phyloP scores from a whole-genome alignment of 805 yeast species.

The Debaryomyces maramus region DNA sequence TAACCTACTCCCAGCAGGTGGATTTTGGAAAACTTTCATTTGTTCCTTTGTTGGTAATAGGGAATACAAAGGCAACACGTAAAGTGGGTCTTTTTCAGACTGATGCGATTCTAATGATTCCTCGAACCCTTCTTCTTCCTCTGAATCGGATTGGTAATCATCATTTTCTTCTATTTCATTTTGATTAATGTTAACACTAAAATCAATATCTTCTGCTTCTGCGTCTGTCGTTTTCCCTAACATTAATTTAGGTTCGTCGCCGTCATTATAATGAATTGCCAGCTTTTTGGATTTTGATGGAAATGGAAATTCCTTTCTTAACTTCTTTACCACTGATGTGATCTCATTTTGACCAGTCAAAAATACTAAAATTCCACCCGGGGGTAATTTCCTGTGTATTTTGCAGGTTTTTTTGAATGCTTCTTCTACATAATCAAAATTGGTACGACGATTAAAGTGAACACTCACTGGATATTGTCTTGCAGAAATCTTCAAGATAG shows the following conservation, averaged over 20 bases:
- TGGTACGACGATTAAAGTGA: slow-evolving; percentile 83
- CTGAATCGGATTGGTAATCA: slow-evolving; percentile 53
- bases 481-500: slow-evolving; percentile 84
- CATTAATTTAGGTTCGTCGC: slow-evolving; percentile 44
- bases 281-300: slow-evolving; percentile 23
- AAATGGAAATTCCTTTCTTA: slow-evolving; percentile 69
- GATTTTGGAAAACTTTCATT: slow-evolving; percentile 83
- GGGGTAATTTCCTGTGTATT: slow-evolving; percentile 83
- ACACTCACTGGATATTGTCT: slow-evolving; percentile 92
- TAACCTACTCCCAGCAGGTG: slow-evolving; percentile 82
- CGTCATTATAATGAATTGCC: slow-evolving; percentile 25
- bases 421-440: slow-evolving; percentile 78
- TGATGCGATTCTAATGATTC: slow-evolving; percentile 73
- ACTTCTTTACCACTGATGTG: slow-evolving; percentile 64
- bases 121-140: slow-evolving; percentile 65
- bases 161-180: slow-evolving; percentile 41
- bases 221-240: slow-evolving; percentile 61
- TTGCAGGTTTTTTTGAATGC: slow-evolving; percentile 82
- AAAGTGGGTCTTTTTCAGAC: slow-evolving; percentile 72
- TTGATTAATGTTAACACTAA: slow-evolving; percentile 48
- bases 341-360: slow-evolving; percentile 96
- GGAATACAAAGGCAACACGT: slow-evolving; percentile 90
- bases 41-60: slow-evolving; percentile 92
- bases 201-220: slow-evolving; percentile 89
- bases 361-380: slow-evolving; percentile 90